Evolutionary conservation across 140 eudicot genomes (phyloP).

Genomic region (Erigeron philadelphicus): DNA sequence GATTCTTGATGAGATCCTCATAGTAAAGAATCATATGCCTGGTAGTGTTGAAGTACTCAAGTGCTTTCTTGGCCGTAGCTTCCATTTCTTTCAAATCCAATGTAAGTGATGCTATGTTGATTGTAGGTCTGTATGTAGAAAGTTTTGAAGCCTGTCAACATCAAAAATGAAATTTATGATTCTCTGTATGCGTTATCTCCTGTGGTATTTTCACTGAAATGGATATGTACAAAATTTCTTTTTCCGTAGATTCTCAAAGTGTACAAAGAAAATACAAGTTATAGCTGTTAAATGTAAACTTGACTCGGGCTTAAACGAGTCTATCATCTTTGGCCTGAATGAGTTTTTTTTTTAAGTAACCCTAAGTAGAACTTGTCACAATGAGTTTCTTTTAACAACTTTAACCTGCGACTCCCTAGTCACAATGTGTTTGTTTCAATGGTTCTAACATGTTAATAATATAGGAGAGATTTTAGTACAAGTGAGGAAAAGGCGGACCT

Average conservation of each 20-base stretch:
- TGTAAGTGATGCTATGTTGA: constrained; percentile 50
- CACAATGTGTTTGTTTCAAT: too few species aligned
- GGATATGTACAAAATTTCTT: not conserved
- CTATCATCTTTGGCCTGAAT: not conserved
- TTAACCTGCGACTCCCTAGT: too few species aligned
- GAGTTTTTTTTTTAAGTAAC: too few species aligned
- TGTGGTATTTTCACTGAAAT: not conserved
- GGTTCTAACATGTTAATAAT: too few species aligned
- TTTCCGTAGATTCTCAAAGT: not conserved
- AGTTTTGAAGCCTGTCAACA: constrained; percentile 64
- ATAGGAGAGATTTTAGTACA: not conserved
- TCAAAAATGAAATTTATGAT: not conserved
- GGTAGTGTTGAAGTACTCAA: constrained; percentile 57
- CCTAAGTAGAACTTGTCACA: too few species aligned
- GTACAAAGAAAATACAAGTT: not conserved
- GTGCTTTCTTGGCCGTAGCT: constrained; percentile 48
- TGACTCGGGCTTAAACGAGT: not conserved
- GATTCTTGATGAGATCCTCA: constrained; percentile 70
- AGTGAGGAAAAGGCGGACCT: constrained; percentile 37
- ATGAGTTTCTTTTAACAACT: too few species aligned
- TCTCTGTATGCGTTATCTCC: too few species aligned
- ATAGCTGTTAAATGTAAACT: not conserved
- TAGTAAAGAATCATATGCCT: constrained; percentile 66
- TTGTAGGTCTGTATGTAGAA: constrained; percentile 61
- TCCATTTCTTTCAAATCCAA: constrained; percentile 64